A percentile compares a stretch with the other conserved stretches of the same genome.
These are phyloP conservation scores for Oryza punctata DNA, from an alignment of 176 grass and related monocot genomes.

Conservation along the genomic window DNA sequence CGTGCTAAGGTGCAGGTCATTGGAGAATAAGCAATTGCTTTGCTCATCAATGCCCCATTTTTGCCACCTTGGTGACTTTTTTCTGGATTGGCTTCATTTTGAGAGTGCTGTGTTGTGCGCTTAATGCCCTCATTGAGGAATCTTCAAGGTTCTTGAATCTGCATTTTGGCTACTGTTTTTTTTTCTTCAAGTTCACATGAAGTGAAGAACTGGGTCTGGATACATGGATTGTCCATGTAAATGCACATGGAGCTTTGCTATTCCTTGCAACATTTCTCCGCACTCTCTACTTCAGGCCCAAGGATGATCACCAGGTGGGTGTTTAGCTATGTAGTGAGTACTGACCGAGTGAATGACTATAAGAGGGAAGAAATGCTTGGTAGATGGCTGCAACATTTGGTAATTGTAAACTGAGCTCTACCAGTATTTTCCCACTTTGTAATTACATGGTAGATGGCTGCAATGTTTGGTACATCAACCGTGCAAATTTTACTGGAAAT, in stretches of 20 bases:
- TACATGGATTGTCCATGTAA: not conserved
- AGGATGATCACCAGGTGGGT: not conserved
- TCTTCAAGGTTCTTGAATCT: not conserved
- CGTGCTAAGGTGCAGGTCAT: slow-evolving; percentile 49
- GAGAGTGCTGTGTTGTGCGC: not conserved
- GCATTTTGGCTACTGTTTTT: not conserved
- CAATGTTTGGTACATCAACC: not conserved
- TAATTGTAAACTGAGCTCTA: slow-evolving; percentile 8
- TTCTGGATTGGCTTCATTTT: slow-evolving; percentile 16
- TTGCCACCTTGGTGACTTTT: not conserved
- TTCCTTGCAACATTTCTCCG: slow-evolving; percentile 2
- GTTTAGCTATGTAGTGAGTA: not conserved
- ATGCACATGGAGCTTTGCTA: too few species aligned
- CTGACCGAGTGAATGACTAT: not conserved
- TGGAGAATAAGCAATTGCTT: slow-evolving; percentile 33
- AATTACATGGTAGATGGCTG: not conserved
- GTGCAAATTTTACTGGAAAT: slow-evolving; percentile 27
- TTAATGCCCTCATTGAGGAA: slow-evolving; percentile 9
- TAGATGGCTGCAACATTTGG: too few species aligned
- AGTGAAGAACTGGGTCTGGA: not conserved
- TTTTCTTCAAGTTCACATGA: not conserved
- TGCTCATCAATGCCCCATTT: not conserved
- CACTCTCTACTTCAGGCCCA: not conserved
- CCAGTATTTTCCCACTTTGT: not conserved
- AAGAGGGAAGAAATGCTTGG: slow-evolving; percentile 18